Percentiles rank a stretch among this genome's conserved stretches.
phyloP scores from a whole-genome alignment of 2,329 filamentous ascomycete genomes.

The Fusarium dlaminii region DNA sequence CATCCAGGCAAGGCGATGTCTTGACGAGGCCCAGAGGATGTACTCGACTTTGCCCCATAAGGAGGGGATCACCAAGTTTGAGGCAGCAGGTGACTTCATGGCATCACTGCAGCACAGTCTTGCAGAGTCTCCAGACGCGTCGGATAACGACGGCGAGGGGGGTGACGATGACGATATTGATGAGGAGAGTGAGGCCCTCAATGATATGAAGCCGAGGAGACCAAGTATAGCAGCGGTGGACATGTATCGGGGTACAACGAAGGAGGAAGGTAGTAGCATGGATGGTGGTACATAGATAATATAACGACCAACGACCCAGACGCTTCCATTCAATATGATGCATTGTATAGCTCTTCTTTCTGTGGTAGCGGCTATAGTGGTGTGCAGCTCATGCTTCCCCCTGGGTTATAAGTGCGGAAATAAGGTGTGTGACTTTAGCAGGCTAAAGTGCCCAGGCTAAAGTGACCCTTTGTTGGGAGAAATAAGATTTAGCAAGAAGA shows the following conservation, averaged over 20 bases:
- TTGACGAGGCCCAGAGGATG: slow-evolving; percentile 72
- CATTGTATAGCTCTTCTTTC: background rate
- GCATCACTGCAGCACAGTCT: slow-evolving; percentile 60
- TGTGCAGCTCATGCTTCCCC: background rate
- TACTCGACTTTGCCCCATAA: slow-evolving; percentile 62
- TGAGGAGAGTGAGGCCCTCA: slow-evolving; percentile 65
- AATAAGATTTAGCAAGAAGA: background rate
- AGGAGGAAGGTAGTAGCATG: slow-evolving; percentile 26
- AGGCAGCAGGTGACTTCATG: slow-evolving; percentile 61
- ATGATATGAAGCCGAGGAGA: slow-evolving; percentile 61
- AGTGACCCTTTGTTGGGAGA: background rate
- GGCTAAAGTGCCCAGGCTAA: background rate
- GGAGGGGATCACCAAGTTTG: slow-evolving; percentile 63
- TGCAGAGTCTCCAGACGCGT: slow-evolving; percentile 56
- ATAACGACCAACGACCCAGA: slow-evolving; percentile 31
- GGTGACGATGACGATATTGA: slow-evolving; percentile 57
- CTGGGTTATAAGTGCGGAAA: background rate
- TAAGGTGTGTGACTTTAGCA: background rate
- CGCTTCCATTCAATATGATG: background rate
- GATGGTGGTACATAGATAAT: slow-evolving; percentile 49
- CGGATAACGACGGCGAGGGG: slow-evolving; percentile 50
- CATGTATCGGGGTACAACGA: slow-evolving; percentile 56
- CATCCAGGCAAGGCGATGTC: slow-evolving; percentile 79
- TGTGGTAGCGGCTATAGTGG: background rate
- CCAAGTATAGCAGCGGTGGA: slow-evolving; percentile 62